Evolutionary conservation across 139 green algal genomes (phyloP).

Genomic region (Mesotaenium endlicherianum): DNA sequence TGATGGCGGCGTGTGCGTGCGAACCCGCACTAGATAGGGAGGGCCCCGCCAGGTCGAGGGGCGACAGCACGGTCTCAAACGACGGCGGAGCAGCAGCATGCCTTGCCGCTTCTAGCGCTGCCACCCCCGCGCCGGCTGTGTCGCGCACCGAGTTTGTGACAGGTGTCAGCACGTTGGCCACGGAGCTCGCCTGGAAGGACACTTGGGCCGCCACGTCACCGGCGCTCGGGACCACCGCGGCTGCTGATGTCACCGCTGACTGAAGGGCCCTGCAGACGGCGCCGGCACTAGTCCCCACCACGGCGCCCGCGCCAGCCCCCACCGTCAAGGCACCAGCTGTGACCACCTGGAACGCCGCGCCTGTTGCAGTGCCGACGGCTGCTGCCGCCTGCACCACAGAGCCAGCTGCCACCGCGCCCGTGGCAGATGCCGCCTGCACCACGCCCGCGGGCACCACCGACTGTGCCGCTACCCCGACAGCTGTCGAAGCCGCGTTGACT

Average conservation of each 20-base stretch:
- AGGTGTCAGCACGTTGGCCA: background rate
- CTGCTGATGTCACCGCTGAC: background rate
- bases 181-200: background rate
- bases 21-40: background rate
- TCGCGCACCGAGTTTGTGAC: background rate
- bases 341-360: background rate
- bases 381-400: no score
- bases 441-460: no score
- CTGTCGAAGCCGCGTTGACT: no score
- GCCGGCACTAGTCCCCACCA: background rate
- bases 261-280: background rate
- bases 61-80: background rate
- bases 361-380: background rate
- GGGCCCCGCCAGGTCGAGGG: background rate
- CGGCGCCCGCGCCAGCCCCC: background rate
- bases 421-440: no score
- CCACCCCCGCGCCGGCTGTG: background rate
- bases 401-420: no score
- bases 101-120: background rate
- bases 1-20: background rate
- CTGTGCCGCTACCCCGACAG: no score
- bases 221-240: background rate
- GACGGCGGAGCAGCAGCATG: background rate
- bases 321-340: background rate
- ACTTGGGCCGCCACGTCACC: background rate